Evolutionary conservation across 2,329 filamentous ascomycete species (phyloP).

Genomic region (Alternaria arbusti): DNA sequence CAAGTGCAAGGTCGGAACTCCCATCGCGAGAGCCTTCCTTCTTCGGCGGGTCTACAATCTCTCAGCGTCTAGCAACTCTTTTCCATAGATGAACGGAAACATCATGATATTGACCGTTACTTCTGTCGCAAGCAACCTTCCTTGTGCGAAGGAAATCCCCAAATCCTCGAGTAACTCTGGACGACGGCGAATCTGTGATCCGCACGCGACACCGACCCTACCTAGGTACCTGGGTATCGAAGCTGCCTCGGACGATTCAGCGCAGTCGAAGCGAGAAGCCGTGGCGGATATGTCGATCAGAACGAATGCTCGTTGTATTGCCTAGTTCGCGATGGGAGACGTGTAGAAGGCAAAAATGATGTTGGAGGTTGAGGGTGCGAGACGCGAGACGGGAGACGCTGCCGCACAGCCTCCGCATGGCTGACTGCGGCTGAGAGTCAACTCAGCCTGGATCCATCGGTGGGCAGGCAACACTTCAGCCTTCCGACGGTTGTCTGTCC

Average conservation of each 20-base stretch:
- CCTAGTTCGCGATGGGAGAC: background rate
- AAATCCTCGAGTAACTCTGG: background rate
- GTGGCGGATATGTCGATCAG: background rate
- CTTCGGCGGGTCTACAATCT: background rate
- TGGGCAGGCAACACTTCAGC: background rate
- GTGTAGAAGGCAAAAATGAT: background rate
- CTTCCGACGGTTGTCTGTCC: background rate
- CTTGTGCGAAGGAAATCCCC: background rate
- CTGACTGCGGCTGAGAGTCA: background rate
- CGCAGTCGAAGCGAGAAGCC: background rate
- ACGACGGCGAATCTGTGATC: background rate
- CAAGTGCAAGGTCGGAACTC: background rate
- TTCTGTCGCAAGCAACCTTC: background rate
- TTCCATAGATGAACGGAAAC: background rate
- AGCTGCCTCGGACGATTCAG: background rate
- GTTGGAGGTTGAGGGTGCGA: background rate
- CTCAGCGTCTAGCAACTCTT: background rate
- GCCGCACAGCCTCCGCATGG: background rate
- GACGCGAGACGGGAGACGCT: background rate
- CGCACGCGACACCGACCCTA: background rate
- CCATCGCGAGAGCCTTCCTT: background rate
- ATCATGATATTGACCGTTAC: background rate
- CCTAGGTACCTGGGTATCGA: background rate
- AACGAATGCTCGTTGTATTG: background rate
- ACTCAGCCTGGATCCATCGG: background rate